Percentiles rank a stretch among this genome's conserved stretches.
These are phyloP conservation scores for Myriosclerotinia scirpicola DNA, from an alignment of 2,329 filamentous ascomycete genomes.

Conservation along the genomic window DNA sequence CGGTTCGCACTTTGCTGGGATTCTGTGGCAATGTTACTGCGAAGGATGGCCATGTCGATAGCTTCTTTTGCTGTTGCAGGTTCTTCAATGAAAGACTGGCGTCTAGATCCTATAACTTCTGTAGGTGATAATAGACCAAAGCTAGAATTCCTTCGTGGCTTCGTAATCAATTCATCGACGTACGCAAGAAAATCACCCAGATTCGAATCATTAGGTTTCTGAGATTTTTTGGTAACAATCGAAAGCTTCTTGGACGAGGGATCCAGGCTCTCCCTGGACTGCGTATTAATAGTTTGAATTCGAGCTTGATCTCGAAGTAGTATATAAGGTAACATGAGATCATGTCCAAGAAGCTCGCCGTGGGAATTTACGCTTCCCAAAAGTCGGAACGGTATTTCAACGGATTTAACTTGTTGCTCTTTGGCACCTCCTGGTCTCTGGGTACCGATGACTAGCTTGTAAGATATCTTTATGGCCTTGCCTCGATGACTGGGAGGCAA, in stretches of 20 bases:
- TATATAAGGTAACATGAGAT: slow-evolving; percentile 92
- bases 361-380: slow-evolving; percentile 88
- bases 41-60: slow-evolving; percentile 87
- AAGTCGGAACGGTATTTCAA: slow-evolving; percentile 89
- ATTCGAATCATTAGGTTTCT: slow-evolving; percentile 40
- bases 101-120: slow-evolving; percentile 54
- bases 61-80: slow-evolving; percentile 71
- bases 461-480: slow-evolving; percentile 90
- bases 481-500: slow-evolving; percentile 90
- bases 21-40: slow-evolving; percentile 67
- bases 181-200: slow-evolving; percentile 72
- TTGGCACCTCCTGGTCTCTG: slow-evolving; percentile 77
- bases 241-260: slow-evolving; percentile 25
- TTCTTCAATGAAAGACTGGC: slow-evolving; percentile 56
- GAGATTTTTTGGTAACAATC: slow-evolving; percentile 35
- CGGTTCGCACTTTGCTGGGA: slow-evolving; percentile 83
- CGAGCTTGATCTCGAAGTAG: slow-evolving; percentile 77
- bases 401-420: slow-evolving; percentile 82
- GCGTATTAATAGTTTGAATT: slow-evolving; percentile 35
- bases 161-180: slow-evolving; percentile 70
- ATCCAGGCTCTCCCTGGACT: slow-evolving; percentile 22
- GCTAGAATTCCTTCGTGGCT: slow-evolving; percentile 53
- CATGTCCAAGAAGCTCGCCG: slow-evolving; percentile 87
- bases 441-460: slow-evolving; percentile 87
- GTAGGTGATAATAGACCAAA: slow-evolving; percentile 72